phyloP scores from a whole-genome alignment of 2,329 filamentous ascomycete genomes.

The Monosporascus cannonballus region DNA sequence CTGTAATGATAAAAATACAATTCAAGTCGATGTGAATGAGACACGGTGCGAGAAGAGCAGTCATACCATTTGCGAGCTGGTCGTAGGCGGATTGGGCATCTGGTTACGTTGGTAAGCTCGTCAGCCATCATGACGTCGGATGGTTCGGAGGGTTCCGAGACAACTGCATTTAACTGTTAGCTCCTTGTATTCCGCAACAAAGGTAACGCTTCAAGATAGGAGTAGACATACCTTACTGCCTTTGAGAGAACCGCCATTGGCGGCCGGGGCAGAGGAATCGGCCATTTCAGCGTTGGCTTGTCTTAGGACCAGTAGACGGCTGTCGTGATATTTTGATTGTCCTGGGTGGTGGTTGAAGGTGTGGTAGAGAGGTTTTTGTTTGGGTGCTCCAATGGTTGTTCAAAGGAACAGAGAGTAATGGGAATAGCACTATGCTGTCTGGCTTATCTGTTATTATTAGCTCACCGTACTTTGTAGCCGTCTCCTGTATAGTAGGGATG shows the following conservation, averaged over 20 bases:
- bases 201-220: constrained; percentile 1
- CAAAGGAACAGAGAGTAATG: no score
- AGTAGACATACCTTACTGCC: constrained; percentile 44
- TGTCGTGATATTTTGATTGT: no score
- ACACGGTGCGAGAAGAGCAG: background rate
- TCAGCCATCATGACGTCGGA: constrained; percentile 23
- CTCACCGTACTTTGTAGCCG: no score
- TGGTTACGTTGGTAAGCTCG: constrained; percentile 23
- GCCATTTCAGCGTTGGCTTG: constrained; percentile 29
- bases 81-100: constrained; percentile 45
- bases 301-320: no score
- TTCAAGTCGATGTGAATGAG: background rate
- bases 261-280: constrained; percentile 31
- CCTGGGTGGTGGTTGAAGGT: background rate
- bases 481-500: no score
- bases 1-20: background rate
- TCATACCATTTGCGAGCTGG: constrained; percentile 41
- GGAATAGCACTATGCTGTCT: no score
- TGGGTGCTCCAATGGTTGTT: no score
- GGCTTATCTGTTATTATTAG: no score
- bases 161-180: constrained; percentile 31
- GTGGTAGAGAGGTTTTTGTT: no score
- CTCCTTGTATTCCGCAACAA: constrained; percentile 10
- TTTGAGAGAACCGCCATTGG: constrained; percentile 46
- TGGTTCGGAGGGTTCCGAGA: constrained; percentile 20